phyloP scores from a whole-genome alignment of 1,284 basidiomycete genomes.

The Gastroboletus turbinatus region DNA sequence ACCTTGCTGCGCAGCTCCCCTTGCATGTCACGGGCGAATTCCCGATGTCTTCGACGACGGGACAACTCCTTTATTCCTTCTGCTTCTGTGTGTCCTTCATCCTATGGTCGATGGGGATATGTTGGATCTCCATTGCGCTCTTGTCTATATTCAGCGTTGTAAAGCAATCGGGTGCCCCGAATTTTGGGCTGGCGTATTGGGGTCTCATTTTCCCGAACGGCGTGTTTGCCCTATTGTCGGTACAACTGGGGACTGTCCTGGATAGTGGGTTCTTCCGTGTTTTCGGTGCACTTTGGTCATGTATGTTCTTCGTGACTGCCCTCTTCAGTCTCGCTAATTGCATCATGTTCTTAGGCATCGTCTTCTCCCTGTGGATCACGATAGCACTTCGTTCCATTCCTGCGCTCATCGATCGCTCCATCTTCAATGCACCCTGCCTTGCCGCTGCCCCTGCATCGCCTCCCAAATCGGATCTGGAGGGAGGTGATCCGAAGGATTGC shows the following conservation, averaged over 20 bases:
- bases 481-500: not conserved
- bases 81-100: conserved; percentile 43
- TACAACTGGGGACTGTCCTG: conserved; percentile 45
- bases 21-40: conserved; percentile 33
- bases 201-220: conserved; percentile 53
- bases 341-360: conserved; percentile 30
- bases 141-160: conserved; percentile 36
- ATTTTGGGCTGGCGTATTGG: conserved; percentile 48
- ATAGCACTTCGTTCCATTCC: conserved; percentile 43
- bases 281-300: conserved; percentile 38
- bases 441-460: conserved; percentile 8
- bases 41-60: conserved; percentile 33
- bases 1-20: conserved; percentile 44
- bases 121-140: conserved; percentile 43
- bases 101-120: conserved; percentile 48
- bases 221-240: conserved; percentile 47
- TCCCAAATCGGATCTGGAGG: conserved; percentile 14
- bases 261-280: conserved; percentile 46
- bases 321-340: conserved; percentile 4
- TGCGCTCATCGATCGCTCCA: conserved; percentile 42
- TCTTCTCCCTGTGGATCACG: conserved; percentile 47
- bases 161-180: conserved; percentile 27
- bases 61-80: conserved; percentile 39
- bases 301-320: conserved; percentile 18
- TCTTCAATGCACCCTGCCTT: conserved; percentile 46